Evolutionary conservation across 495 filamentous ascomycete species (phyloP).

Genomic region (Acidomyces sp.): DNA sequence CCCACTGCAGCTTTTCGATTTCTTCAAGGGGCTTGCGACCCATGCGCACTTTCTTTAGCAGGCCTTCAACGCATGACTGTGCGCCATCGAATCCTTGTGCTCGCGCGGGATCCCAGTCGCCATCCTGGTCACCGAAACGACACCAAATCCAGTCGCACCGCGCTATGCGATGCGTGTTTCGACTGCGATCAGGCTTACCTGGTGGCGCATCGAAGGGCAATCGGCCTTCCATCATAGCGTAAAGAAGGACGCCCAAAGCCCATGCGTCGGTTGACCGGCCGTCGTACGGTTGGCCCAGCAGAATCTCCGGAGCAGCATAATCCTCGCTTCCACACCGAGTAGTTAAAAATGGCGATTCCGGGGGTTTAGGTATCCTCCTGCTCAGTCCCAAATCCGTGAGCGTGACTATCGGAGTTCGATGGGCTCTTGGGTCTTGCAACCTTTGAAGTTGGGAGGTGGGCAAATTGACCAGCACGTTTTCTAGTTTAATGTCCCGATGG

Average conservation of each 20-base stretch:
- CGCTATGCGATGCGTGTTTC: conserved; percentile 86
- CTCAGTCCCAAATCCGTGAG: conserved; percentile 90
- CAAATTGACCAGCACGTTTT: conserved; percentile 88
- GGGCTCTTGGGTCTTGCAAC: conserved; percentile 48
- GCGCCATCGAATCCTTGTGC: conserved; percentile 56
- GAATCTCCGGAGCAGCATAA: conserved; percentile 91
- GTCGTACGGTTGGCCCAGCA: conserved; percentile 91
- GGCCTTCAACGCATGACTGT: conserved; percentile 62
- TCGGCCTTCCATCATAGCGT: conserved; percentile 82
- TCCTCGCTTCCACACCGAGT: conserved; percentile 92
- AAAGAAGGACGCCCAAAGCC: conserved; percentile 86
- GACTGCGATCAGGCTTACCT: conserved; percentile 36
- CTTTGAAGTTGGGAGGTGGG: conserved; percentile 40
- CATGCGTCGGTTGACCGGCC: conserved; percentile 86
- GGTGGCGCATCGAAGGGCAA: conserved; percentile 83
- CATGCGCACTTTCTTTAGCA: conserved; percentile 65
- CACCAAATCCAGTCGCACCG: conserved; percentile 90
- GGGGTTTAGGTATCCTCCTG: conserved; percentile 57
- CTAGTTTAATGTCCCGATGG: conserved; percentile 93
- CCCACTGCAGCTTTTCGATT: conserved; percentile 62
- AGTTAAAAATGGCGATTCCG: conserved; percentile 58
- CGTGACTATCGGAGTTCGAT: conserved; percentile 70
- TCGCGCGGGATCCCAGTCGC: conserved; percentile 47
- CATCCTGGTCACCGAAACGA: conserved; percentile 61
- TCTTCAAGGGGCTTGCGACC: conserved; percentile 56